phyloP scores from a whole-genome alignment of 768 basidiomycete species.

The Leccinum uliginosum region DNA sequence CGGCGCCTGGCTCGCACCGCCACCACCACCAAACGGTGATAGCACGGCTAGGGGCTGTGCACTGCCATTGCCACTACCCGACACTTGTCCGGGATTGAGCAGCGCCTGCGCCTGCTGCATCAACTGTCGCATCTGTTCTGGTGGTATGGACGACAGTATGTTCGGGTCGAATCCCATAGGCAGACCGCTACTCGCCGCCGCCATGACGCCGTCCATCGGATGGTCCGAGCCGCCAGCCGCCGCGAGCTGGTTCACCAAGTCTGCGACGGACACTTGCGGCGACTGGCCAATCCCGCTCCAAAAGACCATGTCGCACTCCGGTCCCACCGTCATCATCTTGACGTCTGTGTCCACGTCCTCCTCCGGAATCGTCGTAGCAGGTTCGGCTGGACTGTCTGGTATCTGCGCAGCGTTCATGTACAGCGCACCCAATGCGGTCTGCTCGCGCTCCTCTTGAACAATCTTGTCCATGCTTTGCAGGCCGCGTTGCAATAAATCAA shows the following conservation, averaged over 20 bases:
- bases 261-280: conserved; percentile 53
- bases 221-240: conserved; percentile 42
- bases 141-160: conserved; percentile 39
- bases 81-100: conserved; percentile 24
- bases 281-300: conserved; percentile 43
- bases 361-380: conserved; percentile 52
- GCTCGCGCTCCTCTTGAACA: conserved; percentile 74
- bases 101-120: conserved; percentile 41
- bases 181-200: conserved; percentile 24
- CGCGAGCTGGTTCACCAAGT: conserved; percentile 63
- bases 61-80: conserved; percentile 28
- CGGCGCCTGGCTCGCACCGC: conserved; percentile 29
- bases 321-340: conserved; percentile 64
- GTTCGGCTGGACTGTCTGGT: conserved; percentile 76
- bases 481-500: conserved; percentile 55
- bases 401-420: conserved; percentile 70
- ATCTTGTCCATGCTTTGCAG: conserved; percentile 63
- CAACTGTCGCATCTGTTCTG: conserved; percentile 63
- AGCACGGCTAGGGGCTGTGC: conserved; percentile 19
- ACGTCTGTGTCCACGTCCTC: conserved; percentile 65
- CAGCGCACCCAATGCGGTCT: conserved; percentile 67
- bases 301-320: conserved; percentile 62
- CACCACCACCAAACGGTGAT: conserved; percentile 35
- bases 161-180: conserved; percentile 40
- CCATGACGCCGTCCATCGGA: conserved; percentile 34